Conservation (phyloP, 1,139 yeast species). For the Yamadazyma friedrichii region DNA sequence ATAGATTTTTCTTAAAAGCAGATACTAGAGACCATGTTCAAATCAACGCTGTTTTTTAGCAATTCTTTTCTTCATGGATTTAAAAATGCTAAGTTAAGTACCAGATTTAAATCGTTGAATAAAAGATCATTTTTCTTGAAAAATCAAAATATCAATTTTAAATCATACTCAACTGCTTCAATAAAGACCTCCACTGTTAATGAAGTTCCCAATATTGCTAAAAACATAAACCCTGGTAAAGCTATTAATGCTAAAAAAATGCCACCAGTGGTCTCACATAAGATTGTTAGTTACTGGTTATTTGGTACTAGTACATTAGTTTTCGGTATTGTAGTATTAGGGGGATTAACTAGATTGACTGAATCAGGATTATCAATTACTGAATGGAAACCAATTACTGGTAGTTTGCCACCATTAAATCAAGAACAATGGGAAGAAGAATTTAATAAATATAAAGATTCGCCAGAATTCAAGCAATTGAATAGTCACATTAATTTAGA, state of each 20-base stretch:
- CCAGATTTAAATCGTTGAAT: slow-evolving; percentile 3
- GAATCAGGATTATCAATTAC: slow-evolving; percentile 96
- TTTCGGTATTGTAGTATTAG: slow-evolving; percentile 93
- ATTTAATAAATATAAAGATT: slow-evolving; percentile 72
- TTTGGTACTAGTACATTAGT: slow-evolving; percentile 88
- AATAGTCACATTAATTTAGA: slow-evolving; percentile 89
- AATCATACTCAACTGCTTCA: slow-evolving; percentile 12
- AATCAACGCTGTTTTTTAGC: slow-evolving; percentile 13
- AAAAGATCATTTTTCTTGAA: slow-evolving; percentile 13
- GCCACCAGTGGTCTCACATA: slow-evolving; percentile 33
- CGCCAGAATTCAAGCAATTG: slow-evolving; percentile 89
- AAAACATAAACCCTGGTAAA: not conserved
- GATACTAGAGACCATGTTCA: slow-evolving; percentile 11
- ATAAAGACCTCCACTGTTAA: slow-evolving; percentile 1
- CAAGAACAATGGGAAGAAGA: slow-evolving; percentile 84
- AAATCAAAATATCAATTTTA: slow-evolving; percentile 9
- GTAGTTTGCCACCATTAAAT: slow-evolving; percentile 82
- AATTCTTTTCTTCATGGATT: slow-evolving; percentile 14
- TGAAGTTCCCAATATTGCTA: slow-evolving; percentile 1
- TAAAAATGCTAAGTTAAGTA: slow-evolving; percentile 4
- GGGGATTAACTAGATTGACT: slow-evolving; percentile 92
- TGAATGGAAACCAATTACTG: slow-evolving; percentile 98
- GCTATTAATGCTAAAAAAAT: slow-evolving; percentile 4
- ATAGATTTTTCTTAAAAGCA: no score
- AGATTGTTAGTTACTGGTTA: slow-evolving; percentile 81